Base-by-base conservation (phyloP, 108 stramenopile species). In the Schizochytrium sp. region DNA sequence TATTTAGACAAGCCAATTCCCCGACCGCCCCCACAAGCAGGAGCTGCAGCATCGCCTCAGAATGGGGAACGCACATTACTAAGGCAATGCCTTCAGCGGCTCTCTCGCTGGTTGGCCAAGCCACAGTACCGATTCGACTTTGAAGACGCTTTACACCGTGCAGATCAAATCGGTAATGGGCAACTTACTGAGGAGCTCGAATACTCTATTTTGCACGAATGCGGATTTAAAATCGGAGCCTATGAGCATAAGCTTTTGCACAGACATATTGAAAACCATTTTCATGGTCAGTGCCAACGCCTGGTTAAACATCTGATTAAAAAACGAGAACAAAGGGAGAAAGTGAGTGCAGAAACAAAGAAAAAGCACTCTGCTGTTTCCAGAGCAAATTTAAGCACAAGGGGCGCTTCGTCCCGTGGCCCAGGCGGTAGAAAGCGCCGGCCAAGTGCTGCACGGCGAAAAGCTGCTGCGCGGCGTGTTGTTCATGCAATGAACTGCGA, bases 381-480 rank as follows among this genome's bases (percentile, higher is more conserved):
- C 8, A 12, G 12, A 12, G 44, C 40, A 44, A 58, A 17, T 10
- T 5, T 38, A 69, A 38, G 64, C 12, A 38, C 64, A 28, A 28
- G 28, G 28, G 28, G 28, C 28, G 28, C 28, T 0, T 28, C 28
- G 28, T 28, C 28, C 28, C 28, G 28, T 28, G 28, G 28, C 28
- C 28, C 28, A 28, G 28, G 28, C 28, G 28, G 28, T 28, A 28
- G 28, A 28, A 28, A 28, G 12, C 64, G 64, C 42, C 64, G 44
- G 42, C 19, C 64, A 15, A 69, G 64, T 44, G 64, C 64, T 8
- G 64, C 64, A 69, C 12, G 64, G 2, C 64, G 64, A 69, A 69
- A 69, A 69, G 64, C 64, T 44, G 64, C 64, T 8, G 64, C 64
- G 12, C 7, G 64, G 28, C 12, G 64, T 8, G 2, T 69, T 44